Evolutionary conservation across 2,329 filamentous ascomycete genomes (phyloP), one percentile per base, ranked within the genome.

Genomic region (Arthrinium phaeospermum): DNA sequence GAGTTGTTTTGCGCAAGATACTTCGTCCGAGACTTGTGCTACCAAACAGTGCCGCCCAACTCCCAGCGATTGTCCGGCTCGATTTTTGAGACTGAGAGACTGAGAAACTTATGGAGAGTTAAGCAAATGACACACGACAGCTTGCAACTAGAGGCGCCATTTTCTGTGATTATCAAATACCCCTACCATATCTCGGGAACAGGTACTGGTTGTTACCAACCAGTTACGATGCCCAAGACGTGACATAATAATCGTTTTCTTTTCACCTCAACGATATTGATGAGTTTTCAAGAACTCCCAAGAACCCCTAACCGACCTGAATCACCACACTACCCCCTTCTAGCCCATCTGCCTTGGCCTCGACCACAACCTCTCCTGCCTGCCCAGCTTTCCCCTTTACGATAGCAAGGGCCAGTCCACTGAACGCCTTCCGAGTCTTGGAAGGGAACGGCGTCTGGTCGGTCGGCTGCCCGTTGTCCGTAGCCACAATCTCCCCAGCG

Each of bases 381-480:
- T 70, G 73, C 1, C 78, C 80, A 22, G 72, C 70, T 41, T 78
- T 76, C 8, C 79, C 77, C 8, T 78, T 77, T 4, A 86, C 80
- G 71, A 86, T 83, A 5, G 81, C 82, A 27, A 86, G 78, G 0
- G 82, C 82, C 5, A 82, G 77, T 0, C 85, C 85, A 46, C 79
- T 81, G 70, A 84, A 85, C 0, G 83, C 84, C 53, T 83, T 82
- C 19, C 85, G 79, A 46, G 78, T 78, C 10, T 74, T 73, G 3
- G 81, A 82, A 0, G 83, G 82, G 74, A 87, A 87, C 1, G 81
- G 76, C 1, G 79, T 82, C 75, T 85, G 79, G 72, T 87, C 85
- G 1, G 82, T 78, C 5, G 84, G 84, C 71, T 88, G 82, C 1
- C 87, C 87, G 70, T 88, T 89, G 69, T 89, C 86, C 0, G 87